Base-by-base conservation (phyloP, 345 rosid genomes). In the Brassica juncea region DNA sequence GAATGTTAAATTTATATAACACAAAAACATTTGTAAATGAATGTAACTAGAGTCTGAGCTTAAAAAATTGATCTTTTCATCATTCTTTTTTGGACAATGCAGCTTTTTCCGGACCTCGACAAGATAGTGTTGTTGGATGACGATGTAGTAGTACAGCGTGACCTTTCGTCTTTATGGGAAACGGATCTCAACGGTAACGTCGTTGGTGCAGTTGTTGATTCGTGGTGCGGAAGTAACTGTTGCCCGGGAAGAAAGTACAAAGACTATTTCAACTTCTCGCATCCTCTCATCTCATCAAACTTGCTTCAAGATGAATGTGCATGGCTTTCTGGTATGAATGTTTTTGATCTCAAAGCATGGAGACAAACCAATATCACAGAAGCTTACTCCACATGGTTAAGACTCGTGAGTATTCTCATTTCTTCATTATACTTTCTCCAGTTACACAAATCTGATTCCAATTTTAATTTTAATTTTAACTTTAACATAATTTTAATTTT, bases 91-190 rank as follows among this genome's bases (percentile, higher is more conserved):
- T 86, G 15, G 89, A 57, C 62, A 61, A 52, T 34, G 34, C 98
- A 94, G 98, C 90, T 94, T 75, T 91, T 94, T 86, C 98, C 98
- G 66, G 94, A 89, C 77, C 97, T 94, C 79, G 75, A 87, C 83
- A 94, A 85, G 93, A 83, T 94, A 80, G 91, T 92, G 65, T 88
- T 94, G 88, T 89, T 94, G 88, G 97, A 94, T 15, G 94, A 94
- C 80, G 97, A 94, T 87, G 89, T 92, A 25, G 92, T 92, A 23
- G 88, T 92, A 52, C 99, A 91, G 76, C 97, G 82, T 19, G 97
- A 94, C 85, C 77, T 88, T 73, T 92, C 97, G 63, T 72, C 94
- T 32, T 84, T 94, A 73, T 94, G 97, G 97, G 92, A 87, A 70
- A 59, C 85, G 68, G 87, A 89, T 79, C 97, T 94, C 77, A 82